These are phyloP conservation scores for Rhododendron ferrugineum DNA, from an alignment of 148 eudicot genomes.

Conservation along the genomic window DNA sequence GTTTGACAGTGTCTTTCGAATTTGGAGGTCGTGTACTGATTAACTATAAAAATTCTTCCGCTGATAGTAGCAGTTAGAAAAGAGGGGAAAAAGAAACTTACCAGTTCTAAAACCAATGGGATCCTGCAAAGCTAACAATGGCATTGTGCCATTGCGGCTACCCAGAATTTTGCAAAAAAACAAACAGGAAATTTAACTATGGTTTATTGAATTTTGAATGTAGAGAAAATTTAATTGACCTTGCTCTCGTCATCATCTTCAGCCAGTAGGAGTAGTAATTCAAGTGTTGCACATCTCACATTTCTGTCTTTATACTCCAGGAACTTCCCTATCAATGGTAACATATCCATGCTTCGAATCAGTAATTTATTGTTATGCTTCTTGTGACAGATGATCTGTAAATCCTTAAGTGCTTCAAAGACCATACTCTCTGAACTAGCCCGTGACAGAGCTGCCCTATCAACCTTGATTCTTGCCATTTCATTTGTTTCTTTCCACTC, in stretches of 20 bases:
- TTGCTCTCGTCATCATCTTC: slow-evolving; percentile 54
- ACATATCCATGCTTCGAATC: slow-evolving; percentile 43
- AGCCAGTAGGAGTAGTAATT: slow-evolving; percentile 39
- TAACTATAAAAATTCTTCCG: not conserved
- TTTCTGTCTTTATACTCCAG: slow-evolving; percentile 48
- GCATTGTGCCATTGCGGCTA: not conserved
- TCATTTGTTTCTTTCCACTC: slow-evolving; percentile 86
- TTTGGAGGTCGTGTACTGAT: not conserved
- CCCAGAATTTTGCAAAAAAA: not conserved
- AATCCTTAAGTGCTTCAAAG: slow-evolving; percentile 57
- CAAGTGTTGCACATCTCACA: slow-evolving; percentile 50
- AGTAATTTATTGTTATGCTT: slow-evolving; percentile 36
- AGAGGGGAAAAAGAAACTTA: not conserved
- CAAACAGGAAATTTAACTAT: not conserved
- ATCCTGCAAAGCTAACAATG: not conserved
- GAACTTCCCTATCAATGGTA: slow-evolving; percentile 55
- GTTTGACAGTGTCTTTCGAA: not conserved
- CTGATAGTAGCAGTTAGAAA: not conserved
- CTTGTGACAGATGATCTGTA: slow-evolving; percentile 38
- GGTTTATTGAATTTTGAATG: not conserved
- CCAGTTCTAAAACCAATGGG: not conserved
- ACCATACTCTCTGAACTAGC: slow-evolving; percentile 48
- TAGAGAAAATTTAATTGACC: slow-evolving; percentile 27
- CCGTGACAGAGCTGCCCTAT: slow-evolving; percentile 45
- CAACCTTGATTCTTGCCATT: slow-evolving; percentile 50